Percentiles rank a stretch among this genome's conserved stretches.
phyloP scores from a whole-genome alignment of 257 asterid species.

The Sherardia arvensis region DNA sequence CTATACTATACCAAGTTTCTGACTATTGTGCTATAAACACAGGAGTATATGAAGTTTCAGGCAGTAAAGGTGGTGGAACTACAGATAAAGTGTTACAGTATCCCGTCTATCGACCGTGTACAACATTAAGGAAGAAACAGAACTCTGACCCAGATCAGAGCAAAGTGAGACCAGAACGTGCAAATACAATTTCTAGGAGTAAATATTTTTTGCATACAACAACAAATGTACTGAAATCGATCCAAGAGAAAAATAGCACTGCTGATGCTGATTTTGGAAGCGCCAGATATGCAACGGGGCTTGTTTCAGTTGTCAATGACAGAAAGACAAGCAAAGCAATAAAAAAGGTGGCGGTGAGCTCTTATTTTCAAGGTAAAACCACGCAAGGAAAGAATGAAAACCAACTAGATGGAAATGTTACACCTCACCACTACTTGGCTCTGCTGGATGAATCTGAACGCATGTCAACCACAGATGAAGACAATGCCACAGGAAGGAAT shows the following conservation, averaged over 20 bases:
- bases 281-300: constrained; percentile 6
- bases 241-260: constrained; percentile 7
- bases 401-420: constrained; percentile 13
- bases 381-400: constrained; percentile 19
- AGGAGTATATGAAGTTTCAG: constrained; percentile 29
- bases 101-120: constrained; percentile 56
- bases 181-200: constrained; percentile 22
- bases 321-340: constrained; percentile 19
- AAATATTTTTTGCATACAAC: constrained; percentile 21
- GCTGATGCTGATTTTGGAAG: constrained; percentile 9
- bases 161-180: constrained; percentile 13
- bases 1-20: not conserved
- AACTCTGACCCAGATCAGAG: constrained; percentile 23
- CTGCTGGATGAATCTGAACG: constrained; percentile 20
- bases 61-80: constrained; percentile 14
- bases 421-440: constrained; percentile 7
- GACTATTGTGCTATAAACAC: not conserved
- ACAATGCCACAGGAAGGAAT: constrained; percentile 27
- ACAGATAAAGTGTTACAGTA: constrained; percentile 18
- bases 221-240: constrained; percentile 9
- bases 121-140: constrained; percentile 35
- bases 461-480: constrained; percentile 18
- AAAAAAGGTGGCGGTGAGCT: constrained; percentile 34
- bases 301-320: constrained; percentile 26
- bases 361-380: constrained; percentile 45